Conservation (phyloP, 805 yeast genomes). For the Millerozyma acaciae region DNA sequence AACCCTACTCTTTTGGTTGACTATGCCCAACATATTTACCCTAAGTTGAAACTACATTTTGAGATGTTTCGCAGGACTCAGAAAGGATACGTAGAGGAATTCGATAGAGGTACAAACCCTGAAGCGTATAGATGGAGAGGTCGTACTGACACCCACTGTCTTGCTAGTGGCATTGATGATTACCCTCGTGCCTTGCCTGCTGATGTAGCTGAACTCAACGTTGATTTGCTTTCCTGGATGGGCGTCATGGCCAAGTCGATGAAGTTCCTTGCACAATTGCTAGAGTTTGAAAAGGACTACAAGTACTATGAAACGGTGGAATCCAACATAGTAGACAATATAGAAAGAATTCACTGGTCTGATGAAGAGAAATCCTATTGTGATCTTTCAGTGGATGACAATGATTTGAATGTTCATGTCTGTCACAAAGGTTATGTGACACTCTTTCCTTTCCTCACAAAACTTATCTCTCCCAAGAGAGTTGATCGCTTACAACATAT, state of each 20-base stretch:
- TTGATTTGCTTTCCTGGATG: slow-evolving; percentile 88
- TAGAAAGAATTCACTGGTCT: slow-evolving; percentile 81
- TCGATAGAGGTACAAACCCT: slow-evolving; percentile 48
- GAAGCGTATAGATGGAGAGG: slow-evolving; percentile 95
- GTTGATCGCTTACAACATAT: slow-evolving; percentile 46
- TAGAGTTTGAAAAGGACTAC: slow-evolving; percentile 59
- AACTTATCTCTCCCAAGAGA: slow-evolving; percentile 49
- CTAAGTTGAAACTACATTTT: slow-evolving; percentile 70
- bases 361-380: slow-evolving; percentile 65
- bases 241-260: slow-evolving; percentile 88
- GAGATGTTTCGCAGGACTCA: slow-evolving; percentile 85
- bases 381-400: slow-evolving; percentile 74
- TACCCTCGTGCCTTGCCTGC: slow-evolving; percentile 83
- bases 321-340: slow-evolving; percentile 53
- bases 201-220: slow-evolving; percentile 85
- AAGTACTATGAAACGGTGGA: slow-evolving; percentile 51
- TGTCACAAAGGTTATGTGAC: slow-evolving; percentile 90
- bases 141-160: slow-evolving; percentile 75
- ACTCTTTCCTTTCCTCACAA: slow-evolving; percentile 77
- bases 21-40: slow-evolving; percentile 67
- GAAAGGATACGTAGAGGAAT: slow-evolving; percentile 66
- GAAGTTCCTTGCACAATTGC: slow-evolving; percentile 61
- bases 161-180: slow-evolving; percentile 94
- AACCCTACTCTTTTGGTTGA: slow-evolving; percentile 56
- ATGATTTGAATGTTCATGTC: slow-evolving; percentile 60